phyloP scores from a whole-genome alignment of 495 filamentous ascomycete genomes.

The Penicillium odoratum region DNA sequence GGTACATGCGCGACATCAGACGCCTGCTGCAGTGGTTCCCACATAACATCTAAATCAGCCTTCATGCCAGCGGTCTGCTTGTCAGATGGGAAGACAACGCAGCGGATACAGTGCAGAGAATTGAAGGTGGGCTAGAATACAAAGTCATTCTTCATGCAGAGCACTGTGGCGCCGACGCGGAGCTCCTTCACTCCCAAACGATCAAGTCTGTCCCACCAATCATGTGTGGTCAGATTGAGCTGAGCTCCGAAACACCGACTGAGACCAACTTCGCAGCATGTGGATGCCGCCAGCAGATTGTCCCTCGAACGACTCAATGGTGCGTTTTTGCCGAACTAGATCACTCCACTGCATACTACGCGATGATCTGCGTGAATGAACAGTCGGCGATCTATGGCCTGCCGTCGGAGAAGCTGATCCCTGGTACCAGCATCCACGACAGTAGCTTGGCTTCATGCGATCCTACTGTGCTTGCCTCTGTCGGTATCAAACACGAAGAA shows the following conservation, averaged over 20 bases:
- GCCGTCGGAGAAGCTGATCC: not conserved
- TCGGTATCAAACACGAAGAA: not conserved
- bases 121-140: not conserved
- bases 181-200: not conserved
- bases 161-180: not conserved
- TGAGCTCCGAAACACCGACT: not conserved
- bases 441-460: not conserved
- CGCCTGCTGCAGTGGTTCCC: not conserved
- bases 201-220: not conserved
- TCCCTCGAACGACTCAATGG: not conserved
- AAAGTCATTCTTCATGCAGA: not conserved
- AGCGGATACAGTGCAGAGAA: not conserved
- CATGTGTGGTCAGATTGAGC: not conserved
- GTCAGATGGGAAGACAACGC: not conserved
- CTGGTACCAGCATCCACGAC: not conserved
- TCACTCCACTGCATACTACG: not conserved
- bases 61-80: not conserved
- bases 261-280: not conserved
- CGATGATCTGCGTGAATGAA: not conserved
- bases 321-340: not conserved
- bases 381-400: not conserved
- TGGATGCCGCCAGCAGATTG: not conserved
- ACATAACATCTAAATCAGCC: not conserved
- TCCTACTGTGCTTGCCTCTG: not conserved
- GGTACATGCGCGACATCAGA: not conserved